Evolutionary conservation across 306 rosid species (phyloP).

Genomic region (Cajanus cajan): DNA sequence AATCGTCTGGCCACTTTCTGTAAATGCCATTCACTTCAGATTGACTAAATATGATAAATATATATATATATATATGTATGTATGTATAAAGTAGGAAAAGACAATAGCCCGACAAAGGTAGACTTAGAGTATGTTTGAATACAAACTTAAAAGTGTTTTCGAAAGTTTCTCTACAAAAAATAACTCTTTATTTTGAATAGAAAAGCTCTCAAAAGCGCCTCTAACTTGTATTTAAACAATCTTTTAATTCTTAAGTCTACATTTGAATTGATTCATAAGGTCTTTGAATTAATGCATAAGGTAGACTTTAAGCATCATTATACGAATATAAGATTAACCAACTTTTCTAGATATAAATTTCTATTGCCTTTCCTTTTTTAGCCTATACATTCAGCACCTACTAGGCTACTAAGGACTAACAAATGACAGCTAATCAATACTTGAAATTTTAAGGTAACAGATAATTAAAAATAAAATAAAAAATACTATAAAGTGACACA

Average conservation of each 20-base stretch:
- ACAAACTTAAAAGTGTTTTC: too few relatives aligned
- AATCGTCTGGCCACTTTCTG: constrained; percentile 72
- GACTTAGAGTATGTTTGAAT: too few relatives aligned
- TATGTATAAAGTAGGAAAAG: neutral
- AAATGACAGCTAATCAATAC: neutral
- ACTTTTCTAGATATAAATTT: neutral
- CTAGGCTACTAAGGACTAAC: neutral
- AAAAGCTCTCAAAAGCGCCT: too few relatives aligned
- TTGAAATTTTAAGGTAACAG: neutral
- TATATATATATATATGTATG: too few relatives aligned
- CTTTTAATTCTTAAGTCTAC: too few relatives aligned
- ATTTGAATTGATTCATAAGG: too few relatives aligned
- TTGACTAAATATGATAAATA: constrained; percentile 24
- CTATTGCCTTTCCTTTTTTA: neutral
- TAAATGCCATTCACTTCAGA: constrained; percentile 30
- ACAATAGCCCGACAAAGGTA: too few relatives aligned
- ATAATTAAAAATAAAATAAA: neutral
- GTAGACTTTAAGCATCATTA: neutral
- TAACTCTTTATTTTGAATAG: too few relatives aligned
- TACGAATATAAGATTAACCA: neutral
- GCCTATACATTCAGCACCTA: neutral
- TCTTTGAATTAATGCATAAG: too few relatives aligned
- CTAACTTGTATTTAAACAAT: too few relatives aligned
- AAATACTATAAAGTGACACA: neutral
- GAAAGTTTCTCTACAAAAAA: too few relatives aligned